Percentiles rank a stretch among this genome's conserved stretches.
phyloP scores from a whole-genome alignment of 108 stramenopile species.

The Pseudonitzschia delicatissima region DNA sequence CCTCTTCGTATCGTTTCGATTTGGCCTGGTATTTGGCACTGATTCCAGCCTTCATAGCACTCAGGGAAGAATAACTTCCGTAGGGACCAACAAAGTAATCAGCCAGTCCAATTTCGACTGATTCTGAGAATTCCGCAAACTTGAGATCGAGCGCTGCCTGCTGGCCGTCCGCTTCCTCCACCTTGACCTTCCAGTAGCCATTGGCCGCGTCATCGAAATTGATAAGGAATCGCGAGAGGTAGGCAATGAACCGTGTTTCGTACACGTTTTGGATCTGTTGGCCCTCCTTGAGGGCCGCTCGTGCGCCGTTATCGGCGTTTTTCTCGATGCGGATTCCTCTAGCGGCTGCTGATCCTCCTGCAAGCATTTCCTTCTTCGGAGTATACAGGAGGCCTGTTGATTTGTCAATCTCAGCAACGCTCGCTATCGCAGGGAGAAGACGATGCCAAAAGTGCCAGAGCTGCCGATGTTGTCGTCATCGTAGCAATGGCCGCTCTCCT shows the following conservation, averaged over 20 bases:
- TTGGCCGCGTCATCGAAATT: conserved; percentile 76
- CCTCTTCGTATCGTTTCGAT: conserved; percentile 31
- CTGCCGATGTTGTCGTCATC: conserved; percentile 2
- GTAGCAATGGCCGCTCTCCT: not conserved
- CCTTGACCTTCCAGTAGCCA: conserved; percentile 64
- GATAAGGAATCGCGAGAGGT: conserved; percentile 78
- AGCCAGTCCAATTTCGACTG: conserved; percentile 78
- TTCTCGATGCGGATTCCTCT: conserved; percentile 42
- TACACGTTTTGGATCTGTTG: conserved; percentile 71
- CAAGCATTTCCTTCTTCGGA: conserved; percentile 67
- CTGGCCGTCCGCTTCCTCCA: conserved; percentile 1
- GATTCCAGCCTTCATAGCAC: conserved; percentile 69
- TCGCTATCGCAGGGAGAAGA: conserved; percentile 29
- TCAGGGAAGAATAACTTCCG: conserved; percentile 70
- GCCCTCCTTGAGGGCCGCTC: conserved; percentile 28
- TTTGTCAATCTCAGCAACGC: conserved; percentile 53
- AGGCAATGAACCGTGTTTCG: conserved; percentile 76
- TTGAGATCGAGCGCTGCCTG: conserved; percentile 18
- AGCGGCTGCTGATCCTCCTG: conserved; percentile 50
- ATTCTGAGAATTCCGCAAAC: conserved; percentile 86
- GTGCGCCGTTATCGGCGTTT: not conserved
- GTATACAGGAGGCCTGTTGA: conserved; percentile 56
- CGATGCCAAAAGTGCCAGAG: not conserved
- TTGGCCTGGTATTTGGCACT: conserved; percentile 49
- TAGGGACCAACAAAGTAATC: conserved; percentile 88